Conservation (phyloP, 306 rosid species). For the Prunus mongolica region DNA sequence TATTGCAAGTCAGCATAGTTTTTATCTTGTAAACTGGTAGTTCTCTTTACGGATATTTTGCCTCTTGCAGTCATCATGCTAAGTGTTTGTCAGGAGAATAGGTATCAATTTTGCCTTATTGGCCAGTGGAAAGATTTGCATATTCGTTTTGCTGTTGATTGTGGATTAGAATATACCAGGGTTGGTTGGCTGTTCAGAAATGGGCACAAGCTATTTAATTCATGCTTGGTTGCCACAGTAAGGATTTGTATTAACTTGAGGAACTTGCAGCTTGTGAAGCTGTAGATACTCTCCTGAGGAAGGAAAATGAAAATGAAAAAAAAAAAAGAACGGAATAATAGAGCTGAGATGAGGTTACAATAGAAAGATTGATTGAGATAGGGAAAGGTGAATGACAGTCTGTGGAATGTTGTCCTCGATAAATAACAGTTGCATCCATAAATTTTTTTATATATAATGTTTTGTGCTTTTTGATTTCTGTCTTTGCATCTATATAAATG, state of each 20-base stretch:
- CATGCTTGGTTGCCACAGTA: background rate
- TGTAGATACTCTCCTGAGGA: background rate
- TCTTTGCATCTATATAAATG: too few relatives aligned
- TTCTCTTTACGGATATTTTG: background rate
- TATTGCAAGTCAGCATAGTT: background rate
- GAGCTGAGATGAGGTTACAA: too few relatives aligned
- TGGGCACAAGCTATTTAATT: background rate
- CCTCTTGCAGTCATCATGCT: conserved; percentile 3
- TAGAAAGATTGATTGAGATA: too few relatives aligned
- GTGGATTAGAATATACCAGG: conserved; percentile 12
- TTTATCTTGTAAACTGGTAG: background rate
- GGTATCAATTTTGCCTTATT: conserved; percentile 34
- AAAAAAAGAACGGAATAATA: background rate
- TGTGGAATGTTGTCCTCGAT: too few relatives aligned
- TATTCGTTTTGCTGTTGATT: conserved; percentile 1
- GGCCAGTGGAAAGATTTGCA: conserved; percentile 27
- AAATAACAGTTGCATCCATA: too few relatives aligned
- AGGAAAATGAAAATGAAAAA: background rate
- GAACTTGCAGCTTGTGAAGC: conserved; percentile 3
- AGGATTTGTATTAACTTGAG: background rate
- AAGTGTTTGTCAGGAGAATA: conserved; percentile 20
- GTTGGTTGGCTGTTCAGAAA: background rate
- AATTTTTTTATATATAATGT: too few relatives aligned
- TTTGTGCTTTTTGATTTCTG: too few relatives aligned
- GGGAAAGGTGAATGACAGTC: too few relatives aligned